Evolutionary conservation across 208 protist species (phyloP).

Genomic region (Leishmania aethiopica): DNA sequence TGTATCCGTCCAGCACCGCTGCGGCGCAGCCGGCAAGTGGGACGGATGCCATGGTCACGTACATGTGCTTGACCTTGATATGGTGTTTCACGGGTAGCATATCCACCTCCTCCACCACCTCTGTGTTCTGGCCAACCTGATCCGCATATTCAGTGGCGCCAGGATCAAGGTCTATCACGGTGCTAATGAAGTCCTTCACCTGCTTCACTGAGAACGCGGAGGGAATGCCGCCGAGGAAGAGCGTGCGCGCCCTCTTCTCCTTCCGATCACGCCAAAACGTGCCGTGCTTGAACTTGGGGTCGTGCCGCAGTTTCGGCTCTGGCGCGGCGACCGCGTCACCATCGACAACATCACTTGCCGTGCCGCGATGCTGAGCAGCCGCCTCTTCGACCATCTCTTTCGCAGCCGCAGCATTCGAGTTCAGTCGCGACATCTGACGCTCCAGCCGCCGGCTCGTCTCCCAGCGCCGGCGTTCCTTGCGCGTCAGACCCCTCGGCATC

Average conservation of each 20-base stretch:
- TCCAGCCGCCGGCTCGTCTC: constrained; percentile 64
- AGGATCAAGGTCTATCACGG: constrained; percentile 47
- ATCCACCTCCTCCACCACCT: constrained; percentile 73
- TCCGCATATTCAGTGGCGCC: constrained; percentile 33
- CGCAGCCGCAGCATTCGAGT: constrained; percentile 12
- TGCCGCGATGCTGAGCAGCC: constrained; percentile 6
- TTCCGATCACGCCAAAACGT: constrained; percentile 88
- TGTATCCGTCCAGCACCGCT: constrained; percentile 56
- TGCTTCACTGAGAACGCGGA: constrained; percentile 46
- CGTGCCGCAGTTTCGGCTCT: constrained; percentile 55
- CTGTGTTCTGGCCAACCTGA: constrained; percentile 19
- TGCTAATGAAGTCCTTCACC: constrained; percentile 73
- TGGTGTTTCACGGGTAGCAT: constrained; percentile 61
- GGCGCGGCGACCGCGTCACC: not conserved
- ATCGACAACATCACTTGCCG: not conserved
- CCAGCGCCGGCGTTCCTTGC: constrained; percentile 63
- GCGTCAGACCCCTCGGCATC: constrained; percentile 42
- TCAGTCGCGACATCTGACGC: constrained; percentile 54
- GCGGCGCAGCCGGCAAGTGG: constrained; percentile 51
- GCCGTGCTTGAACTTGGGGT: constrained; percentile 84
- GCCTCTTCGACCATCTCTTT: constrained; percentile 24
- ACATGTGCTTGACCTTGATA: constrained; percentile 75
- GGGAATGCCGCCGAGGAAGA: constrained; percentile 88
- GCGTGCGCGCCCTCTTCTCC: constrained; percentile 70
- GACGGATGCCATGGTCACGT: constrained; percentile 69